Base-by-base conservation (phyloP, 2,329 filamentous ascomycete genomes). In the Saccharata proteae region DNA sequence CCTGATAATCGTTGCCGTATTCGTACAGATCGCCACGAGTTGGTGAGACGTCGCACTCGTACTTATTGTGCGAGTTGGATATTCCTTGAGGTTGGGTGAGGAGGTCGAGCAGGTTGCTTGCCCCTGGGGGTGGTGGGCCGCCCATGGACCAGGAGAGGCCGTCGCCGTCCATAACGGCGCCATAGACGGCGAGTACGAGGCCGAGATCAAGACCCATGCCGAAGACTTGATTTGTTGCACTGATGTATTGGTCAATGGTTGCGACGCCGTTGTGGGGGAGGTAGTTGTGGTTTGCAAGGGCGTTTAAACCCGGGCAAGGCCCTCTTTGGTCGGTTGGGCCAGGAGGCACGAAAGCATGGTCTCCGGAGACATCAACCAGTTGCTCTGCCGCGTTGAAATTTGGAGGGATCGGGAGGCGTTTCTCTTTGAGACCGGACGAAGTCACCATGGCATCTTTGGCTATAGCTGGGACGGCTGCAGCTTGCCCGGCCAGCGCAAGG, bases 21-120 rank as follows among this genome's bases (percentile, higher is more conserved):
- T 26, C 16, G 22, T 26, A 31, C 4, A 31, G 23, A 7, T 31
- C 29, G 2, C 29, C 29, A n/a, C 29, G 29, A 3, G 29, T 31
- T 10, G 29, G 29, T 7, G 21, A 25, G 11, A 10, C 29, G 9
- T 31, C 29, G 4, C 21, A 19, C 16, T 31, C 29, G 8, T 31
- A 31, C 16, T 26, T 31, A 17, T 31, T 31, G 5, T 31, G 29
- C 21, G 29, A 31, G 11, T 23, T 23, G 6, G 22, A 19, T 4
- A 31, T 14, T n/a, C 29, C 29, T 19, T 31, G 29, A 12, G 29
- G 29, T 10, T 31, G 29, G 7, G 29, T 25, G 7, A 31, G 29
- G 12, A 31, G 22, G 22, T 25, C 22, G 22, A 31, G 29, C 4
- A 31, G 19, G 19, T n/a, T 21, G 19, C 8, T 16, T 8, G 18